Base-by-base conservation (phyloP, 257 asterid genomes). In the Solanum phureja region DNA sequence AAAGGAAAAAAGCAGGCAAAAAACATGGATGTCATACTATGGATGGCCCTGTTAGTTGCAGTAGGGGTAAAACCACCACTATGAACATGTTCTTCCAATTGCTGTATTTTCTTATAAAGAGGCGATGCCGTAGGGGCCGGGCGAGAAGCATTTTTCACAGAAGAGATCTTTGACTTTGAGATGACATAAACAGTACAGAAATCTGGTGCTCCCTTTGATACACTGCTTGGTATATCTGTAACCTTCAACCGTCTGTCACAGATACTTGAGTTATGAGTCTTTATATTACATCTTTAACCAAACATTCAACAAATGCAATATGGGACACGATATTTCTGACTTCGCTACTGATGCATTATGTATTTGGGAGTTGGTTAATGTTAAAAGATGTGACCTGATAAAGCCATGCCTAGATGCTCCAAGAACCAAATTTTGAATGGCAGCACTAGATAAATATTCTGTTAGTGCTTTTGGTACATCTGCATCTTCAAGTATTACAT, bases 381-480 rank as follows among this genome's bases (percentile, higher is more conserved):
- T 58, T 58, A 76, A n/a, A 86, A 72, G 5, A 86, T 19, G 27
- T 90, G 87, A 95, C 99, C 89, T 95, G 93, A 96, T 91, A 88
- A 96, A 96, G 87, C 98, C 95, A 87, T 92, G 95, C 24, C 91
- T 92, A 3, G 98, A 94, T 14, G 98, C 92, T 52, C 98, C 99
- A 87, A 96, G 95, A 90, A 96, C 95, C 91, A 96, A 88, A 91
- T 84, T 91, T 82, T 96, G 97, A 35, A 95, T 93, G 24, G 95
- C 99, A 84, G 94, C 92, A 44, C 90, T 90, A 23, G 97, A 89
- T 40, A 93, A 91, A 83, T 94, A 96, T 16, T 96, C 99, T 8
- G 96, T 79, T 83, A 95, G 87, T 31, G 96, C 98, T 90, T 92
- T 95, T 18, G 93, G 91, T 82, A 94, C 86, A 52, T 93, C 93